Conservation (phyloP, 306 rosid genomes). For the Fragaria nilgerrensis region DNA sequence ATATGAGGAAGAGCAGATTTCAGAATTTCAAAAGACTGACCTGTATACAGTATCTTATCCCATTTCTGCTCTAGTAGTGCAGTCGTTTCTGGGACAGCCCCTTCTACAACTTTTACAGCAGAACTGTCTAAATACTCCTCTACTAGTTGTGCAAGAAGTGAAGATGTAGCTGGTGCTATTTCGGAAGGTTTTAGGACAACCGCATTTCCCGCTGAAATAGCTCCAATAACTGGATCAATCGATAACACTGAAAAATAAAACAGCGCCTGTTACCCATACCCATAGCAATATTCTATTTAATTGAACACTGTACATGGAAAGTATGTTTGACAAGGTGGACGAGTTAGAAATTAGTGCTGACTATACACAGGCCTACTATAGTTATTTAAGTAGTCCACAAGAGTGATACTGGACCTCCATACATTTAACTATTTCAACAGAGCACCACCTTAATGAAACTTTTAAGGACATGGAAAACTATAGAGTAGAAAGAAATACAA, state of each 20-base stretch:
- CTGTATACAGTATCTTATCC: slow-evolving; percentile 88
- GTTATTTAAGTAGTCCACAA: neutral
- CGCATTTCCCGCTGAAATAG: slow-evolving; percentile 71
- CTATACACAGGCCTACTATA: neutral
- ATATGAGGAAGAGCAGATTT: neutral
- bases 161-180: slow-evolving; percentile 68
- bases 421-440: neutral
- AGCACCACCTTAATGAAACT: neutral
- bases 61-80: slow-evolving; percentile 75
- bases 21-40: slow-evolving; percentile 20
- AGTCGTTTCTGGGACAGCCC: slow-evolving; percentile 75
- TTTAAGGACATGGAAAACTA: neutral
- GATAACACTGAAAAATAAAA: slow-evolving; percentile 53
- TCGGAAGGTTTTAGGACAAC: slow-evolving; percentile 87
- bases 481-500: neutral
- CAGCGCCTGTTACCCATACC: neutral
- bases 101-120: slow-evolving; percentile 71
- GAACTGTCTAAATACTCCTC: slow-evolving; percentile 58
- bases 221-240: slow-evolving; percentile 81
- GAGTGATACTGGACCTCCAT: neutral
- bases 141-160: slow-evolving; percentile 45
- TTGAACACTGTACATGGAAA: neutral
- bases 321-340: neutral
- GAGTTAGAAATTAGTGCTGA: neutral
- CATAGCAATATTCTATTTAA: neutral